Evolutionary conservation across 352 stramenopile genomes (phyloP).

Genomic region (Phytophthora boehmeriae): DNA sequence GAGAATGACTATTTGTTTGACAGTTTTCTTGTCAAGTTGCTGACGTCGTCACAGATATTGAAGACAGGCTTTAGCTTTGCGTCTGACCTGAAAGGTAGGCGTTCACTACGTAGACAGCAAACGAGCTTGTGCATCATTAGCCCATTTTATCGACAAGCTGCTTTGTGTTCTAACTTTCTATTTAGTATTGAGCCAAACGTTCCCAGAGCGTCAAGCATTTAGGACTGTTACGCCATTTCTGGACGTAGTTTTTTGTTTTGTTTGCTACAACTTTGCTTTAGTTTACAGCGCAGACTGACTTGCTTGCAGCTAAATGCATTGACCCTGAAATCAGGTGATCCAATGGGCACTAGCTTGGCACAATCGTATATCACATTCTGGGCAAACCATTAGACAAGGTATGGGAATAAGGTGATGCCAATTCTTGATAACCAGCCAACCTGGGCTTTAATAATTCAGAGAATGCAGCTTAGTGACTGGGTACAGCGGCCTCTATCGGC

Average conservation of each 20-base stretch:
- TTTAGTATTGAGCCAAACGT: slow-evolving; percentile 68
- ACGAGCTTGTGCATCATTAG: too few relatives aligned
- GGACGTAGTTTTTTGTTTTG: slow-evolving; percentile 31
- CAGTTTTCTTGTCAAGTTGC: slow-evolving; percentile 41
- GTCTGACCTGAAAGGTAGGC: slow-evolving; percentile 66
- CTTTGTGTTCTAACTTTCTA: not conserved
- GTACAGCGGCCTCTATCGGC: slow-evolving; percentile 31
- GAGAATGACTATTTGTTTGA: slow-evolving; percentile 54
- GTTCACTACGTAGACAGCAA: too few relatives aligned
- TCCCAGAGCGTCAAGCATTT: slow-evolving; percentile 58
- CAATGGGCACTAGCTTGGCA: slow-evolving; percentile 49
- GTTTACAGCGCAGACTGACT: slow-evolving; percentile 8
- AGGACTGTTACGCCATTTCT: slow-evolving; percentile 44
- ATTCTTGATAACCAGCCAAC: too few relatives aligned
- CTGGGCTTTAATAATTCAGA: slow-evolving; percentile 11
- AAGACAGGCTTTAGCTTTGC: slow-evolving; percentile 76
- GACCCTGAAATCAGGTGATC: slow-evolving; percentile 23
- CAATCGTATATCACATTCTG: slow-evolving; percentile 43
- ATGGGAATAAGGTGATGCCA: not conserved
- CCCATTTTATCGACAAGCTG: not conserved
- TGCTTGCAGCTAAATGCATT: slow-evolving; percentile 38
- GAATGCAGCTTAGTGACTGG: slow-evolving; percentile 43
- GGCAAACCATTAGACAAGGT: slow-evolving; percentile 75
- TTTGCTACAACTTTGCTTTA: not conserved
- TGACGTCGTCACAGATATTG: slow-evolving; percentile 41